Evolutionary conservation across 257 asterid species (phyloP).

Genomic region (Solanum megistacrolobum): DNA sequence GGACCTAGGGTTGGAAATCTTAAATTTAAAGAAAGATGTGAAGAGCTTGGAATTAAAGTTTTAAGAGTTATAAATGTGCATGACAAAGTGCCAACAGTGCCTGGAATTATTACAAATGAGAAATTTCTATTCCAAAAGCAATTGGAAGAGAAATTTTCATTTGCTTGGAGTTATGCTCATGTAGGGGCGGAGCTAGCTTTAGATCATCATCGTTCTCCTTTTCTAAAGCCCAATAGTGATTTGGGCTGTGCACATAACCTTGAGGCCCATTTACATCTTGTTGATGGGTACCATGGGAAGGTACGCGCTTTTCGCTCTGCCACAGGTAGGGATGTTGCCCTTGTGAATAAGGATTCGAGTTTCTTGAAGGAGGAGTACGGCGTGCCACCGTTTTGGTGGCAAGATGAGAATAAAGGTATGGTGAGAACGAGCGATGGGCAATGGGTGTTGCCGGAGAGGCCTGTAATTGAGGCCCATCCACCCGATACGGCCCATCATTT

Average conservation of each 20-base stretch:
- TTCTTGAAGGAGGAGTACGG: slow-evolving; percentile 42
- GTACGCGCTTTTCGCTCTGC: slow-evolving; percentile 13
- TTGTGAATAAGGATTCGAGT: slow-evolving; percentile 52
- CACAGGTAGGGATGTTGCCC: slow-evolving; percentile 47
- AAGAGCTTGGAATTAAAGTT: slow-evolving; percentile 47
- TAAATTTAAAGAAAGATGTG: slow-evolving; percentile 61
- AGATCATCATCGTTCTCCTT: slow-evolving; percentile 52
- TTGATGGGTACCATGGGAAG: slow-evolving; percentile 62
- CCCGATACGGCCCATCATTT: slow-evolving; percentile 75
- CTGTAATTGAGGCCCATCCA: slow-evolving; percentile 57
- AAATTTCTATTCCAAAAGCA: slow-evolving; percentile 48
- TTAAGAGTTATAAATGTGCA: slow-evolving; percentile 45
- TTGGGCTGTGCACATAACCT: slow-evolving; percentile 46
- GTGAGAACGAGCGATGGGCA: slow-evolving; percentile 38
- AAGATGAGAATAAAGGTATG: slow-evolving; percentile 82
- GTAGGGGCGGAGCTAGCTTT: slow-evolving; percentile 56
- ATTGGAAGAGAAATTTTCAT: slow-evolving; percentile 34
- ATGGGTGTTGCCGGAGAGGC: slow-evolving; percentile 68
- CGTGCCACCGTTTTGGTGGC: slow-evolving; percentile 73
- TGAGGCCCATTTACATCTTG: slow-evolving; percentile 55
- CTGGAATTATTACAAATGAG: slow-evolving; percentile 65
- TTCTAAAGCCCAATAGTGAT: slow-evolving; percentile 27
- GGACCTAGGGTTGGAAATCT: slow-evolving; percentile 72
- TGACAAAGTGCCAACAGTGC: slow-evolving; percentile 57
- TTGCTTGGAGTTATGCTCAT: slow-evolving; percentile 83